These are phyloP conservation scores for Diaporthe citri DNA, from an alignment of 2,329 filamentous ascomycete genomes.

Conservation along the genomic window DNA sequence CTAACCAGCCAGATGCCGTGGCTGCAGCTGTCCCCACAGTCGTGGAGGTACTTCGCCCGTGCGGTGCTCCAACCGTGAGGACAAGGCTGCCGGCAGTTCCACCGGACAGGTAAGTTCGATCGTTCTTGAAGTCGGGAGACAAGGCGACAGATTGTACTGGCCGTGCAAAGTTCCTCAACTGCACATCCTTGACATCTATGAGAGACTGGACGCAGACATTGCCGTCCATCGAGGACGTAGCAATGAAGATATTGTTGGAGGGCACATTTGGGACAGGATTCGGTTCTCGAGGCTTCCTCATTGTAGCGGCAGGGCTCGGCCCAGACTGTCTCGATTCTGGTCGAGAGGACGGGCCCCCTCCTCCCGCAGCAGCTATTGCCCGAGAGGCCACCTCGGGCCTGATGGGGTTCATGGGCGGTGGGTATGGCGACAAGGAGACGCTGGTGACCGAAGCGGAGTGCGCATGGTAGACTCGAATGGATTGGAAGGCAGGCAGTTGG, in stretches of 20 bases:
- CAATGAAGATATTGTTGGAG: slow-evolving; percentile 93
- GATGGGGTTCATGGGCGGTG: slow-evolving; percentile 64
- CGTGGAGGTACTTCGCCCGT: slow-evolving; percentile 87
- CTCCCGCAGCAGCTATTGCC: slow-evolving; percentile 51
- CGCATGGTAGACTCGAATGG: slow-evolving; percentile 88
- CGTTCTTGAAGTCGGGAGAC: slow-evolving; percentile 94
- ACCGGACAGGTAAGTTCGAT: slow-evolving; percentile 90
- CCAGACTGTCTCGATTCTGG: slow-evolving; percentile 56
- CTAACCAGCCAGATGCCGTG: slow-evolving; percentile 90
- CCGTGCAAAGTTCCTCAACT: slow-evolving; percentile 91
- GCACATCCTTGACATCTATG: slow-evolving; percentile 88
- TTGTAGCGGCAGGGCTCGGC: slow-evolving; percentile 56
- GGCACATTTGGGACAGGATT: slow-evolving; percentile 77
- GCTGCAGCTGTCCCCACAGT: slow-evolving; percentile 87
- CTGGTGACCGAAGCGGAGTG: slow-evolving; percentile 92
- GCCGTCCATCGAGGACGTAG: slow-evolving; percentile 93
- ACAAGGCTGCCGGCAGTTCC: slow-evolving; percentile 90
- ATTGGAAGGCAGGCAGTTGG: slow-evolving; percentile 83
- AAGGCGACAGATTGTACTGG: slow-evolving; percentile 92
- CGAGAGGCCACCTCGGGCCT: slow-evolving; percentile 56
- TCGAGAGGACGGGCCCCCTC: slow-evolving; percentile 48
- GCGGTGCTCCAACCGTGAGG: slow-evolving; percentile 83
- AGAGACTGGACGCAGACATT: slow-evolving; percentile 94
- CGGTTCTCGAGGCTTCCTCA: slow-evolving; percentile 65
- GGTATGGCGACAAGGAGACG: slow-evolving; percentile 90